A percentile compares a stretch with the other conserved stretches of the same genome.
Evolutionary conservation across 352 stramenopile genomes (phyloP).

Genomic region (Halophytophthora batemanensis): DNA sequence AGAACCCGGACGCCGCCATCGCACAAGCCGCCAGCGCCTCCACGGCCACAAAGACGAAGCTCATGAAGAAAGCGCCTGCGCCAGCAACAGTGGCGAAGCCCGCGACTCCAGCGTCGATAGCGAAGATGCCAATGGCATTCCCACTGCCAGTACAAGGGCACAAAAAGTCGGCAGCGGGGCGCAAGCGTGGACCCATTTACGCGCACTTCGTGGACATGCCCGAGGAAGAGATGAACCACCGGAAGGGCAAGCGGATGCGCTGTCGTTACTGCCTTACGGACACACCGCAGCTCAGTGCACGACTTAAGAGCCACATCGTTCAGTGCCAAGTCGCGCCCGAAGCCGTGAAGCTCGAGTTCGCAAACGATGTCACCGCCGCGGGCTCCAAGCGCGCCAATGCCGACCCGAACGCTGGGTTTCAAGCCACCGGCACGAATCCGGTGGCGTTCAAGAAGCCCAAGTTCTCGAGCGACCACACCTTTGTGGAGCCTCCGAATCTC

Average conservation of each 20-base stretch:
- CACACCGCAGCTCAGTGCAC: constrained; percentile 27
- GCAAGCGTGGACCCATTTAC: constrained; percentile 36
- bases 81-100: not conserved
- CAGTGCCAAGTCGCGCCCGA: constrained; percentile 19
- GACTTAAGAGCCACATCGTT: constrained; percentile 25
- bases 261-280: constrained; percentile 28
- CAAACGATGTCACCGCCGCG: not conserved
- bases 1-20: constrained; percentile 6
- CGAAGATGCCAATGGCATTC: constrained; percentile 3
- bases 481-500: too few species aligned
- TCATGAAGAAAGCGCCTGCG: not conserved
- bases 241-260: constrained; percentile 26
- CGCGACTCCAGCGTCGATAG: not conserved
- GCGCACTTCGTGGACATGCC: constrained; percentile 30
- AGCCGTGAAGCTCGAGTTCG: constrained; percentile 18
- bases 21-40: not conserved
- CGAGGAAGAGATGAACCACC: constrained; percentile 1
- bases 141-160: constrained; percentile 12
- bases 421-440: constrained; percentile 3
- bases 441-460: constrained; percentile 1
- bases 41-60: not conserved
- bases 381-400: not conserved
- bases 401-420: not conserved
- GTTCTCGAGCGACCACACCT: not conserved
- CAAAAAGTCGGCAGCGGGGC: constrained; percentile 11